Conservation (phyloP, 129 eudicot species). For the Centrapalus pauciflorus region DNA sequence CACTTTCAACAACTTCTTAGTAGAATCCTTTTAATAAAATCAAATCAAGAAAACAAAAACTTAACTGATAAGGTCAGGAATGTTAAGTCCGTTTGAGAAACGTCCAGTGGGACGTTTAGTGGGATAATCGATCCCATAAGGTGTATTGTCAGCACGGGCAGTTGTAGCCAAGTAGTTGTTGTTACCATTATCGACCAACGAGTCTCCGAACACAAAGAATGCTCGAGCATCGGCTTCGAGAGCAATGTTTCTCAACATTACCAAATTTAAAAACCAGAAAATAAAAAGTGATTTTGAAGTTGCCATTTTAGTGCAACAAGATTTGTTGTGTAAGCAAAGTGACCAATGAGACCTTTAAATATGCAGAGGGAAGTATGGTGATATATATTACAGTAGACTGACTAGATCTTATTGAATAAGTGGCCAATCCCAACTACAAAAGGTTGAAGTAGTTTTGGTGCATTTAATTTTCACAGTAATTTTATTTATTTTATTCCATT, state of each 20-base stretch:
- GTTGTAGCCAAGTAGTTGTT: slow-evolving; percentile 36
- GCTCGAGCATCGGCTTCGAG: slow-evolving; percentile 29
- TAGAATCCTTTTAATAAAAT: not conserved
- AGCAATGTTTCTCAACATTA: slow-evolving; percentile 4
- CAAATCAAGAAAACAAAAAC: not conserved
- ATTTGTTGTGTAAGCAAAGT: slow-evolving; percentile 3
- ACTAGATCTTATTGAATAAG: not conserved
- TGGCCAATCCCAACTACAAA: slow-evolving; percentile 35
- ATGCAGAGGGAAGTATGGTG: slow-evolving; percentile 16
- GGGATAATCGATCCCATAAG: slow-evolving; percentile 41
- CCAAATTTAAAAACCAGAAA: slow-evolving; percentile 4
- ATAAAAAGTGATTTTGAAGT: slow-evolving; percentile 5
- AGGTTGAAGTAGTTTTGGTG: slow-evolving; percentile 30
- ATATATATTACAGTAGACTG: not conserved
- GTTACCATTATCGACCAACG: slow-evolving; percentile 40
- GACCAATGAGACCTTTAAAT: slow-evolving; percentile 16
- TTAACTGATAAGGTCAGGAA: slow-evolving; percentile 39
- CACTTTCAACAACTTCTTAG: too few relatives aligned
- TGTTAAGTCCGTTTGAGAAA: slow-evolving; percentile 38
- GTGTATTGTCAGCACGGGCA: slow-evolving; percentile 36
- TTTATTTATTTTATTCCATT: not conserved
- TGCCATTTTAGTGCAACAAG: slow-evolving; percentile 23
- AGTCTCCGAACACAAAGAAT: slow-evolving; percentile 46
- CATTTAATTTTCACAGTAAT: slow-evolving; percentile 16
- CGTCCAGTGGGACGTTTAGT: slow-evolving; percentile 35